phyloP scores from a whole-genome alignment of 768 basidiomycete species.

The Gloeostereum incarnatum region DNA sequence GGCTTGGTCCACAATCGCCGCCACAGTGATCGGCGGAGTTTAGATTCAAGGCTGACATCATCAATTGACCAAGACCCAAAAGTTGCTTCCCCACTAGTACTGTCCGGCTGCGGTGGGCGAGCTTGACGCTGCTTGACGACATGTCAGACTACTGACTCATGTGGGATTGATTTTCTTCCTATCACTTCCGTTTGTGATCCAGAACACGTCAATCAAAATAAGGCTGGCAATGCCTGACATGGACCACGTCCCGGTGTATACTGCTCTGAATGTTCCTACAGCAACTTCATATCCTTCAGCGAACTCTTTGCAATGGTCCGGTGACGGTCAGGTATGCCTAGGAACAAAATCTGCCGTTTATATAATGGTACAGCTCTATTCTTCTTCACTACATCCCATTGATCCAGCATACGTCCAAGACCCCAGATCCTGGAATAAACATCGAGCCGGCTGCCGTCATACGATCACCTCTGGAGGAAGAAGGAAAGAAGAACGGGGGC shows the following conservation, averaged over 20 bases:
- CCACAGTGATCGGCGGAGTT: too few species aligned
- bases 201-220: too few species aligned
- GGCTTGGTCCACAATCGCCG: too few species aligned
- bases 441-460: conserved; percentile 48
- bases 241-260: conserved; percentile 23
- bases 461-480: conserved; percentile 25
- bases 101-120: too few species aligned
- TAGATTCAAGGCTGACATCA: too few species aligned
- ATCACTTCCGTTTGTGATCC: too few species aligned
- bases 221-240: too few species aligned
- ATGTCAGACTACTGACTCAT: too few species aligned
- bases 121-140: too few species aligned
- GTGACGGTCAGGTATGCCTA: conserved; percentile 64
- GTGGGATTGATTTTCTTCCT: too few species aligned
- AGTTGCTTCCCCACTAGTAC: too few species aligned
- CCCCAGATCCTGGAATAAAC: conserved; percentile 51
- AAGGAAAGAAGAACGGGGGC: conserved; percentile 22
- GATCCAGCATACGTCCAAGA: conserved; percentile 52
- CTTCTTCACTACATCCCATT: conserved; percentile 4
- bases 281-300: conserved; percentile 49
- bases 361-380: conserved; percentile 42
- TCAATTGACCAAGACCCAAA: too few species aligned
- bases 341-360: conserved; percentile 59
- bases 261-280: conserved; percentile 49
- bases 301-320: conserved; percentile 62